These are phyloP conservation scores for Chenopodium album DNA, from an alignment of 148 eudicot genomes.

Conservation along the genomic window DNA sequence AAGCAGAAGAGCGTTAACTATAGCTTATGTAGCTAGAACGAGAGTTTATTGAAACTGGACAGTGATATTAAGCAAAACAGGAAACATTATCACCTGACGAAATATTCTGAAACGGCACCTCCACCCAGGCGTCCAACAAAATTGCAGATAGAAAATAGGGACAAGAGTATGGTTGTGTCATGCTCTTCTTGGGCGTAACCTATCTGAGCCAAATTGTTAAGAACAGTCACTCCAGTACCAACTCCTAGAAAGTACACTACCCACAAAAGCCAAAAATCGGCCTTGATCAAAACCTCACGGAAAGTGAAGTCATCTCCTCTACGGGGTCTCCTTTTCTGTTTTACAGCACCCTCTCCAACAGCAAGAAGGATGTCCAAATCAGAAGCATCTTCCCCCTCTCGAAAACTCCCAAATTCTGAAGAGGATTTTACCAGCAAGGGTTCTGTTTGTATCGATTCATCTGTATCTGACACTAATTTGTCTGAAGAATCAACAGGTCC, in stretches of 20 bases:
- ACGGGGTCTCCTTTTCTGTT: constrained; percentile 72
- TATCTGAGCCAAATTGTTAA: constrained; percentile 86
- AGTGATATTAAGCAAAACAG: not conserved
- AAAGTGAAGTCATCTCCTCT: constrained; percentile 88
- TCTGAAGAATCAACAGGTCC: constrained; percentile 42
- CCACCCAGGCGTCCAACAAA: constrained; percentile 84
- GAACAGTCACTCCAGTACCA: constrained; percentile 83
- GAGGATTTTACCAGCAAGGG: constrained; percentile 28
- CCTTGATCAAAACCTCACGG: constrained; percentile 69
- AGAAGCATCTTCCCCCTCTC: constrained; percentile 54
- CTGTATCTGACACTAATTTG: constrained; percentile 26
- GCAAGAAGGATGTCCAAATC: constrained; percentile 73
- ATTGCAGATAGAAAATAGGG: constrained; percentile 73
- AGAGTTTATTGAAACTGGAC: not conserved
- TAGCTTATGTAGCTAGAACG: not conserved
- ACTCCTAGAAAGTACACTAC: constrained; percentile 77
- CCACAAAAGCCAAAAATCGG: constrained; percentile 96
- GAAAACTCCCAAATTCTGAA: constrained; percentile 34
- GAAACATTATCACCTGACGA: constrained; percentile 52
- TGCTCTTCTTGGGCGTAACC: constrained; percentile 57
- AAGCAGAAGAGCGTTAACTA: not conserved
- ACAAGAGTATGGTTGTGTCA: constrained; percentile 66
- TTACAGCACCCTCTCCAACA: constrained; percentile 80
- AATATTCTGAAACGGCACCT: constrained; percentile 79
- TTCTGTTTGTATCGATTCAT: constrained; percentile 27